Base-by-base conservation (phyloP, 768 basidiomycete genomes). In the Coprinopsis strossmayeri region DNA sequence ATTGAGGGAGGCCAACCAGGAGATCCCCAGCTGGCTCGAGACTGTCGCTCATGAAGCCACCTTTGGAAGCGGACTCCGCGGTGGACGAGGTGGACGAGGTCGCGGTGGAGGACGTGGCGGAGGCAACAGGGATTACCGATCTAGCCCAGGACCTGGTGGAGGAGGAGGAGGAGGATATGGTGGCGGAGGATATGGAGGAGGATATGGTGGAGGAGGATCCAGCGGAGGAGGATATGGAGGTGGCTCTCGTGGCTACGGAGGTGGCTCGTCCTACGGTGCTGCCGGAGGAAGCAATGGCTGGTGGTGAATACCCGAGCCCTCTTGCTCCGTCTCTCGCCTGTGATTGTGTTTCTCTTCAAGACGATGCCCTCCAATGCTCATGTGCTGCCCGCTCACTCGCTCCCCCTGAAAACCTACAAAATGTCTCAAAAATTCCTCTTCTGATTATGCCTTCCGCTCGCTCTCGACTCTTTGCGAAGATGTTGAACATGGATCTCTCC, bases 1-100 rank as follows among this genome's bases (percentile, higher is more conserved):
- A 3, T 79, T 99, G 20, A 81, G 89, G 45, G 95, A 99, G 68
- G 94, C 95, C 43, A 94, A 97, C 65, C 93, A 96, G 64, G 92
- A 95, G 43, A 87, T 93, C 49, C 96, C 96, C 1, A 46, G 62
- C 2, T 99, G 94, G 93, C 74, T 99, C 46, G 89, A 93, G 61
- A 81, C 84, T 10, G 82, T 97, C 51, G 81, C 84, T 3, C 79
- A 84, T 48, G 94, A 97, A 67, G 73, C 79, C 25, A 76, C 86
- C 46, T 91, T 88, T 61, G 84, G 84, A 34, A 67, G 73, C 26
- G 68, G 58, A 60, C 79, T 64, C 32, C 72, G 76, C 32, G 69
- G 76, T 26, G 74, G 83, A 24, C 72, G 79, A 24, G 71, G 78
- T 1, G 69, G 82, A n/a, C 76, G 88, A 49, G 82, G 83, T 5